Base-by-base conservation (phyloP, 139 green algal species). In the Haematococcus lacustris region DNA sequence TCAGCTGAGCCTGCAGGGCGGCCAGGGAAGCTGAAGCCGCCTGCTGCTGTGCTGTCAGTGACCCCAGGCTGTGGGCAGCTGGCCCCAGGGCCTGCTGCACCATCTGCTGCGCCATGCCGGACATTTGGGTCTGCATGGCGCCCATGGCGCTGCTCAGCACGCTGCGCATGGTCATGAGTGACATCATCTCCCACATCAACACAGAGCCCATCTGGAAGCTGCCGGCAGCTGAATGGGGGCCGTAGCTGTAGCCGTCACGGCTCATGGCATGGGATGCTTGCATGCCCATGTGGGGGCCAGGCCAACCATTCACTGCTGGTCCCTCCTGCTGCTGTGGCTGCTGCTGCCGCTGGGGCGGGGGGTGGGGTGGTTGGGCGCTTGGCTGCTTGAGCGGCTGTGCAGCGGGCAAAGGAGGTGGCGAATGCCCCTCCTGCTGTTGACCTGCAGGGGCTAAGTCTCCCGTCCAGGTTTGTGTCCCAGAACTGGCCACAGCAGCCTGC, bases 101-200 rank as follows among this genome's bases (percentile, higher is more conserved):
- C 71, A 81, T 23, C 75, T 81, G 76, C 6, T 74, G 37, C n/a
- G 76, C 76, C 76, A 81, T 81, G 39, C 62, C 65, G 43, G 35
- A 66, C 76, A 81, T 81, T 66, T 81, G 76, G 21, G 50, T 74
- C 33, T 70, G 57, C 76, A 81, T 81, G 2, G 76, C 76, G 0
- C 53, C 66, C 1, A 81, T 60, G 1, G 76, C 70, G 21, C 47
- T 41, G 13, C 50, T 68, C 28, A 81, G 71, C 71, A 76, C 76
- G 32, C 61, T 74, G 7, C 76, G 70, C 76, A 81, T 81, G 4
- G 66, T 73, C 39, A 81, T 41, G 53, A 81, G 57, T 9, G n/a
- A 67, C 71, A 81, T 77, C 3, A 81, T 71, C 66, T 81, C 76
- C 76, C 76, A 81, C 70, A 81, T 66, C 37, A 81, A n/a, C 39